These are phyloP conservation scores for Gracilaria gracilis DNA, from an alignment of 23 red algal species.

Conservation along the genomic window DNA sequence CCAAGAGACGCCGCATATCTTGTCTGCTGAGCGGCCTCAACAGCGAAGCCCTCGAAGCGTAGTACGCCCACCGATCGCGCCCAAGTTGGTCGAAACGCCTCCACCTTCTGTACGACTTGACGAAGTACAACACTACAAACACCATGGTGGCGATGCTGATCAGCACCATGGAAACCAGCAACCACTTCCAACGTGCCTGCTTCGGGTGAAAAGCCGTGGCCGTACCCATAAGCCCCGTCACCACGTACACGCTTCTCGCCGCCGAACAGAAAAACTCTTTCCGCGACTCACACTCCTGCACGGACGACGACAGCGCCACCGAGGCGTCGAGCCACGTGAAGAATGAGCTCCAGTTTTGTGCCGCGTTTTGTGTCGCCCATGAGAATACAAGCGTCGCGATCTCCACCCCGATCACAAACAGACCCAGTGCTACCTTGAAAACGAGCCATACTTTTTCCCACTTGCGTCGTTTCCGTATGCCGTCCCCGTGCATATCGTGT, in stretches of 20 bases:
- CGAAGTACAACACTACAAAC: too few species aligned
- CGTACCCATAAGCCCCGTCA: not conserved
- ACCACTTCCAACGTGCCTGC: not conserved
- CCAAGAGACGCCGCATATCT: too few species aligned
- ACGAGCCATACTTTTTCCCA: not conserved
- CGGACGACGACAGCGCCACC: not conserved
- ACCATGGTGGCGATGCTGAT: too few species aligned
- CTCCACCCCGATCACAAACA: not conserved
- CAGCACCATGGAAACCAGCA: not conserved
- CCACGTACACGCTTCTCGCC: not conserved
- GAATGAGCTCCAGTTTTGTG: not conserved
- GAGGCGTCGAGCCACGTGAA: not conserved
- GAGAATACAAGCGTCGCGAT: not conserved
- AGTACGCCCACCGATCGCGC: too few species aligned
- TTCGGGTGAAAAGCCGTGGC: not conserved
- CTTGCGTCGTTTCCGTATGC: not conserved
- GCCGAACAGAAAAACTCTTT: not conserved
- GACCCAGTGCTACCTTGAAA: not conserved
- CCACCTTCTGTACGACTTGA: too few species aligned
- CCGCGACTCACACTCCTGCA: not conserved
- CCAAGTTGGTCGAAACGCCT: too few species aligned
- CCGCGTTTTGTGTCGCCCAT: not conserved
- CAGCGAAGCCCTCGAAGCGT: too few species aligned
- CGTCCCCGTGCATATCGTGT: not conserved
- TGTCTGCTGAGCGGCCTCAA: too few species aligned